A percentile compares a stretch with the other conserved stretches of the same genome.
These are phyloP conservation scores for Colletotrichum sp. DNA, from an alignment of 2,329 filamentous ascomycete species.

Conservation along the genomic window DNA sequence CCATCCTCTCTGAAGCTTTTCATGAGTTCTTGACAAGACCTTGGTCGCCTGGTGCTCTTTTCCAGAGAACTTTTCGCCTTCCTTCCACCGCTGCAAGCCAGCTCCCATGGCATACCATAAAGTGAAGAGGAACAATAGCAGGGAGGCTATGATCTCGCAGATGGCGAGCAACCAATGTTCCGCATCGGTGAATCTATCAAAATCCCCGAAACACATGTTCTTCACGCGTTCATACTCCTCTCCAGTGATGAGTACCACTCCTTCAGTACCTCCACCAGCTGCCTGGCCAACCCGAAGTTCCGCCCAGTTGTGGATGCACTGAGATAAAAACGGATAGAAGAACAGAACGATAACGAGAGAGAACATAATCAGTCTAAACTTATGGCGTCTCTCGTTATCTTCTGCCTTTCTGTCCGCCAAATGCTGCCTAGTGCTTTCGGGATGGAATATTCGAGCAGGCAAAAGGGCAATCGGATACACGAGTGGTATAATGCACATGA, in stretches of 20 bases:
- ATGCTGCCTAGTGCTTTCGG: neutral
- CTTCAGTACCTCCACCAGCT: neutral
- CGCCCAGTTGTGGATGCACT: conserved; percentile 25
- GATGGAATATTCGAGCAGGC: neutral
- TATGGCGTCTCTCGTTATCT: neutral
- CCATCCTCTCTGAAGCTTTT: neutral
- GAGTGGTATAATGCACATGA: conserved; percentile 27
- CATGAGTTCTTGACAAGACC: neutral
- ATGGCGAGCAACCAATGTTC: neutral
- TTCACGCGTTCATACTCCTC: neutral
- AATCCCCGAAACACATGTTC: neutral
- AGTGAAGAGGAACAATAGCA: neutral
- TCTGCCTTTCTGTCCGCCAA: neutral
- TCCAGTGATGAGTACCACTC: neutral
- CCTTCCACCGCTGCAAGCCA: neutral
- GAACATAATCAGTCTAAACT: neutral
- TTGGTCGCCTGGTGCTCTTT: neutral
- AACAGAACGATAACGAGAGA: conserved; percentile 15
- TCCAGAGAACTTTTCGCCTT: neutral
- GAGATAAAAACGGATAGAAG: conserved; percentile 28
- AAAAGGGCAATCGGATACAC: conserved; percentile 23
- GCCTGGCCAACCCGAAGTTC: conserved; percentile 12
- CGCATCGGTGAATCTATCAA: neutral
- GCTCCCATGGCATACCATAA: neutral
- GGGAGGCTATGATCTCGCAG: neutral